Percentiles rank a stretch among this genome's conserved stretches.
phyloP scores from a whole-genome alignment of 2,329 filamentous ascomycete genomes.

The Drechmeria coniospora region DNA sequence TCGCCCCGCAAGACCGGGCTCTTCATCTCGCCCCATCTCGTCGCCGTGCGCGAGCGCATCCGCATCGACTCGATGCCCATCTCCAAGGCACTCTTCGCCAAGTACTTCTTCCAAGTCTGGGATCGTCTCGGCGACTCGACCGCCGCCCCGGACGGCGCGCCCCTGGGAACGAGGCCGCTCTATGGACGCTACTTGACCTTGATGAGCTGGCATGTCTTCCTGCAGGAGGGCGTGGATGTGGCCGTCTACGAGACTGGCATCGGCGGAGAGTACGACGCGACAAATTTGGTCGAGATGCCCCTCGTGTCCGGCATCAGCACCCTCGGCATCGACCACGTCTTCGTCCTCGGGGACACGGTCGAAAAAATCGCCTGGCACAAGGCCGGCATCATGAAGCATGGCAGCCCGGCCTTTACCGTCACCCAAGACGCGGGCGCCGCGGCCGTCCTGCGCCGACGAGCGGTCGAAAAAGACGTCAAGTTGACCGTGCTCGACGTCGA shows the following conservation, averaged over 20 bases:
- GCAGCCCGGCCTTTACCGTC: constrained; percentile 41
- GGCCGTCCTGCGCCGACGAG: constrained; percentile 32
- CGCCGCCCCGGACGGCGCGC: constrained; percentile 16
- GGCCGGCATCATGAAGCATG: constrained; percentile 52
- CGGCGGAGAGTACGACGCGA: constrained; percentile 54
- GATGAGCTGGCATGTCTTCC: constrained; percentile 51
- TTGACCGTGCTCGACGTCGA: constrained; percentile 32
- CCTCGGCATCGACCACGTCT: constrained; percentile 56
- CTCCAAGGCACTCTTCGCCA: constrained; percentile 41
- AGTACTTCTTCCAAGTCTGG: constrained; percentile 56
- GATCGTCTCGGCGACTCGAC: constrained; percentile 30
- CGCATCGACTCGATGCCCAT: constrained; percentile 44
- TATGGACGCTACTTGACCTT: constrained; percentile 50
- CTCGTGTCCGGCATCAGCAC: constrained; percentile 45
- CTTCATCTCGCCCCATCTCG: constrained; percentile 55
- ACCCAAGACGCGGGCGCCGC: constrained; percentile 31
- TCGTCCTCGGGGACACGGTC: constrained; percentile 44
- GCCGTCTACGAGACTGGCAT: constrained; percentile 54
- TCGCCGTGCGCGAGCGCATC: constrained; percentile 52
- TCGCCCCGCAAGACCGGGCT: constrained; percentile 40
- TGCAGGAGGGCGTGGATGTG: constrained; percentile 44
- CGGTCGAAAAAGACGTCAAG: constrained; percentile 33
- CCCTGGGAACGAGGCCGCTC: constrained; percentile 30
- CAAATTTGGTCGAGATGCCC: constrained; percentile 46
- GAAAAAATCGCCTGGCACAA: constrained; percentile 62